A percentile compares a stretch with the other conserved stretches of the same genome.
These are phyloP conservation scores for Nicotiana tomentosiformis DNA, from an alignment of 257 asterid genomes.

Conservation along the genomic window DNA sequence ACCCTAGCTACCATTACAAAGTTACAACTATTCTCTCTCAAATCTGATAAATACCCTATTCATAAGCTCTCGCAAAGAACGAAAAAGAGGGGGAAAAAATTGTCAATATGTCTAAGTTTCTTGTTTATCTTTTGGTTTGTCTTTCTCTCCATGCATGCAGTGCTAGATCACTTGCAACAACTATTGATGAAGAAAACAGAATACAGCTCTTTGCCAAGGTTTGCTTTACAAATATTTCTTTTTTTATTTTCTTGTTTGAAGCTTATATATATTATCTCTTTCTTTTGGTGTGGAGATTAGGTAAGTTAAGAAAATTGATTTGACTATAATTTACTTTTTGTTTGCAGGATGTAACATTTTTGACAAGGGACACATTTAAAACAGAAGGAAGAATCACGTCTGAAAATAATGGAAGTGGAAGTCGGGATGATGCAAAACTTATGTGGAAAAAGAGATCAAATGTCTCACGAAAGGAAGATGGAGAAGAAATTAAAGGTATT, in stretches of 20 bases:
- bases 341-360: slow-evolving; percentile 24
- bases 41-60: neutral
- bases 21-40: neutral
- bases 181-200: slow-evolving; percentile 5
- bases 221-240: neutral
- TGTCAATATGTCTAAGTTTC: slow-evolving; percentile 27
- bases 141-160: slow-evolving; percentile 59
- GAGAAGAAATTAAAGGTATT: neutral
- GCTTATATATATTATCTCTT: neutral
- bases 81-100: neutral
- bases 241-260: neutral
- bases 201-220: slow-evolving; percentile 31
- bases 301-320: neutral
- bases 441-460: neutral
- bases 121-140: slow-evolving; percentile 28
- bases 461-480: neutral
- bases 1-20: neutral
- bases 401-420: neutral
- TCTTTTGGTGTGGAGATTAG: neutral
- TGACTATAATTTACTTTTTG: neutral
- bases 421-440: neutral
- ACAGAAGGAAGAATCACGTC: neutral
- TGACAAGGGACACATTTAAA: neutral
- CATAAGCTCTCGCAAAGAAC: neutral
- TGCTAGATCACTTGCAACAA: slow-evolving; percentile 34